Conservation (phyloP, 495 filamentous ascomycete species). For the Penicillium riverlandense region DNA sequence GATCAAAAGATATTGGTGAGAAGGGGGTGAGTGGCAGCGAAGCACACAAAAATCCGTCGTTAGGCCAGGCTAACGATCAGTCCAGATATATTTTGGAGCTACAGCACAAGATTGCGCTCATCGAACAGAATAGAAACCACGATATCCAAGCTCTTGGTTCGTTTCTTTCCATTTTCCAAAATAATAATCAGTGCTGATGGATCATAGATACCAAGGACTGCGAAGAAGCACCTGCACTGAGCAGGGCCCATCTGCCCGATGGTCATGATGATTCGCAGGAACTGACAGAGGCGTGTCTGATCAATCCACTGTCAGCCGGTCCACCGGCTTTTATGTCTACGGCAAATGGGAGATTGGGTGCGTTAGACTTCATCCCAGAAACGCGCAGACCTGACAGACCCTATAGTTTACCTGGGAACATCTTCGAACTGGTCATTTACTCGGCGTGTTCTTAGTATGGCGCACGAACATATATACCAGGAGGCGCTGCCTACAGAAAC, state of each 20-base stretch:
- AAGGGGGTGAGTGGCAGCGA: conserved; percentile 17
- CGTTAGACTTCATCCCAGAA: neutral
- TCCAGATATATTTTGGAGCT: conserved; percentile 32
- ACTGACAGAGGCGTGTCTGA: conserved; percentile 19
- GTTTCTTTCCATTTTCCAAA: neutral
- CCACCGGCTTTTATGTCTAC: conserved; percentile 29
- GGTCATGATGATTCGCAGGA: conserved; percentile 7
- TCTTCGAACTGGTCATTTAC: conserved; percentile 44
- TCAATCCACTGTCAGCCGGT: conserved; percentile 30
- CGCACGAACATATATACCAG: conserved; percentile 29
- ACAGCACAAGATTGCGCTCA: conserved; percentile 21
- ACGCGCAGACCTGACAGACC: neutral
- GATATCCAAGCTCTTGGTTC: conserved; percentile 8
- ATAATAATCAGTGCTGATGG: neutral
- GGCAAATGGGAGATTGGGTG: conserved; percentile 25
- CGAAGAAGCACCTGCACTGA: conserved; percentile 5
- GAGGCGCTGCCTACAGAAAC: conserved; percentile 25
- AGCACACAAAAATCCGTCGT: neutral
- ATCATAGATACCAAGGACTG: conserved; percentile 10
- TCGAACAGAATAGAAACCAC: conserved; percentile 16
- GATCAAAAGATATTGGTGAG: conserved; percentile 39
- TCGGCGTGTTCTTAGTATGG: conserved; percentile 30
- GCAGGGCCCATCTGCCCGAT: conserved; percentile 1
- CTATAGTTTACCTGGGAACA: conserved; percentile 34
- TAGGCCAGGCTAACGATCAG: conserved; percentile 1